These are phyloP conservation scores for Chenopodium quinoa DNA, from an alignment of 148 eudicot genomes.

Conservation along the genomic window DNA sequence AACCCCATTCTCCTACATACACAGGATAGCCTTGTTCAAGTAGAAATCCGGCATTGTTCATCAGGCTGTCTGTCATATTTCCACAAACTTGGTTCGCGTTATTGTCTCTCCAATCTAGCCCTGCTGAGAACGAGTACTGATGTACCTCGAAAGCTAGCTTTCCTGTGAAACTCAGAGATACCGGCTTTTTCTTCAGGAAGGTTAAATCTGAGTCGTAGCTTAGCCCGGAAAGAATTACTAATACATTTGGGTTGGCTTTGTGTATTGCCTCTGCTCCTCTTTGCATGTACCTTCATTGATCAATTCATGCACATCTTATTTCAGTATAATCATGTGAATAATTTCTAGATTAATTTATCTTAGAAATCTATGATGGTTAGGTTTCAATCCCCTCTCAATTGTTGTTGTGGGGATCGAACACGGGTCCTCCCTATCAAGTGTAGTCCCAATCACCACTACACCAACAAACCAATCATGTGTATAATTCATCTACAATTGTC, in stretches of 20 bases:
- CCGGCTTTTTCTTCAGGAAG: conserved; percentile 40
- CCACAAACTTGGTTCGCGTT: conserved; percentile 71
- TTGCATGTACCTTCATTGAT: conserved; percentile 67
- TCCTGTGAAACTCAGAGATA: conserved; percentile 41
- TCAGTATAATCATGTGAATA: too few species aligned
- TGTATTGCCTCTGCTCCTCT: conserved; percentile 86
- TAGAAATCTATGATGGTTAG: too few species aligned
- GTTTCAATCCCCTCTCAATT: too few species aligned
- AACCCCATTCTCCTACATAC: conserved; percentile 81
- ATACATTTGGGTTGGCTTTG: conserved; percentile 65
- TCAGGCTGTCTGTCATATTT: conserved; percentile 25
- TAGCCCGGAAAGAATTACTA: conserved; percentile 76
- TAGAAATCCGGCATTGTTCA: conserved; percentile 45
- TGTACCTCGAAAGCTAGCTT: conserved; percentile 77
- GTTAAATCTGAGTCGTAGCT: conserved; percentile 59
- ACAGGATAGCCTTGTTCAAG: conserved; percentile 71
- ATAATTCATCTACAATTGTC: too few species aligned
- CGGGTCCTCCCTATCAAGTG: too few species aligned
- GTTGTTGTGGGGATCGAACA: too few species aligned
- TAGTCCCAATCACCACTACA: too few species aligned
- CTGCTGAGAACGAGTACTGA: conserved; percentile 56
- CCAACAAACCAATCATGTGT: too few species aligned
- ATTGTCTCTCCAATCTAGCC: conserved; percentile 41
- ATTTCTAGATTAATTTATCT: too few species aligned
- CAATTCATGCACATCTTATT: too few species aligned